Base-by-base conservation (phyloP, 192 early-diverging fungal genomes). In the Gryganskiella cystojenkinii region DNA sequence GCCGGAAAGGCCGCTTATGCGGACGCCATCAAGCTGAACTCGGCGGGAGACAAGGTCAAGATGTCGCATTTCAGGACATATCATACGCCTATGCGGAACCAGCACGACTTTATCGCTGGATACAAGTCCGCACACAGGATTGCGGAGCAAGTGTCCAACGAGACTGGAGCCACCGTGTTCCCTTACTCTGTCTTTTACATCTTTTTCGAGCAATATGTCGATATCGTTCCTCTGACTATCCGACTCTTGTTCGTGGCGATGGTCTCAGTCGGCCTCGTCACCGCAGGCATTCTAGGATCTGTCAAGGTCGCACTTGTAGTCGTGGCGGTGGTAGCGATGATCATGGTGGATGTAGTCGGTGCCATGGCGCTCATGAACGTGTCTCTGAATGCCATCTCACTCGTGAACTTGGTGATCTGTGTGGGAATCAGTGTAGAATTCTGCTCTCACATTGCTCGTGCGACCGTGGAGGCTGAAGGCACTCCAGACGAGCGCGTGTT, bases 401-500 rank as follows among this genome's bases (percentile, higher is more conserved):
- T 90, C 19, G 90, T 91, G 17, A 91, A 91, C 70, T 55, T 91
- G 19, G 85, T 88, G 3, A 90, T 91, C 40, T 88, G 87, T 63
- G 85, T 88, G 22, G 90, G 90, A 49, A 88, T 91, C 61, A 86
- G 88, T 51, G 90, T 91, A 10, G 90, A 91, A 53, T 91, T 91
- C 68, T 90, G 87, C 51, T 87, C 84, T 42, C 90, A 91, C 67
- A 85, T 91, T 70, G 84, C 84, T 6, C 79, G 90, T 43, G 85
- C 82, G 19, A 81, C 85, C 3, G 83, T 88, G 4, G 80, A 83
- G 14, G 71, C 72, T 24, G 86, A 82, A 66, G 73, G 74, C 25
- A 64, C 62, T 11, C 79, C 69, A 27, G 71, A 84, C 27, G 83
- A 86, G 25, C 63, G 89, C 51, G 80, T 86, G 19, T 58, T 79